Evolutionary conservation across 2,329 filamentous ascomycete genomes (phyloP), one percentile per base, ranked within the genome.

Genomic region (Alternaria hordeiaustralica): DNA sequence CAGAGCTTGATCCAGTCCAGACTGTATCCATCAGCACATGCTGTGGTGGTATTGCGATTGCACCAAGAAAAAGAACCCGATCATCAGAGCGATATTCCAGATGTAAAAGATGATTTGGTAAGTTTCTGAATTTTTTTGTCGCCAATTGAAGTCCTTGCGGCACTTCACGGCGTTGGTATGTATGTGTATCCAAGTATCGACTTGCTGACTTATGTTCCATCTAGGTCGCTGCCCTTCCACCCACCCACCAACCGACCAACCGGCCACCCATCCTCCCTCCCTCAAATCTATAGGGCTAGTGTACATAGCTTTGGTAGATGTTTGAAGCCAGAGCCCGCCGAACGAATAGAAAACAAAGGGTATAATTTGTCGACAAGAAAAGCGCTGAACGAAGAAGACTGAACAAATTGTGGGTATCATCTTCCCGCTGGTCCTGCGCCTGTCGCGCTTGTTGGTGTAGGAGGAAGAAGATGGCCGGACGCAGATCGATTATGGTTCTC

Each of bases 401-500:
- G 44, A 23, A 21, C 26, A 45, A 46, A n/a, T 26, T 12, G 23
- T 12, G n/a, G 23, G n/a, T 9, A 36, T 67, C 53, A 74, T 15
- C 68, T 56, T 15, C 36, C 61, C 18, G 49, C 71, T 25, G 59
- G 36, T 13, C 26, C 41, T 55, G 33, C 33, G 18, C 68, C 49
- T 36, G 60, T 67, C 26, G 68, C 61, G 41, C 65, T 50, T 28
- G 72, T 72, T 6, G 78, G 75, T 21, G 73, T 72, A 8, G 77
- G 77, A 20, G 77, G 77, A 60, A 78, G 60, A 15, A 79, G 69
- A 60, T 80, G 76, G 10, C 78, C 78, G 3, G 76, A 78, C 15
- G 72, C 69, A 8, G 78, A 79, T 57, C 78, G 74, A 45, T 79
- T 76, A 55, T 79, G 76, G 56, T 76, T 79, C 49, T 78, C 75